Percentiles rank a stretch among this genome's conserved stretches.
These are phyloP conservation scores for Iris pallida DNA, from an alignment of 116 monocot species.

Conservation along the genomic window DNA sequence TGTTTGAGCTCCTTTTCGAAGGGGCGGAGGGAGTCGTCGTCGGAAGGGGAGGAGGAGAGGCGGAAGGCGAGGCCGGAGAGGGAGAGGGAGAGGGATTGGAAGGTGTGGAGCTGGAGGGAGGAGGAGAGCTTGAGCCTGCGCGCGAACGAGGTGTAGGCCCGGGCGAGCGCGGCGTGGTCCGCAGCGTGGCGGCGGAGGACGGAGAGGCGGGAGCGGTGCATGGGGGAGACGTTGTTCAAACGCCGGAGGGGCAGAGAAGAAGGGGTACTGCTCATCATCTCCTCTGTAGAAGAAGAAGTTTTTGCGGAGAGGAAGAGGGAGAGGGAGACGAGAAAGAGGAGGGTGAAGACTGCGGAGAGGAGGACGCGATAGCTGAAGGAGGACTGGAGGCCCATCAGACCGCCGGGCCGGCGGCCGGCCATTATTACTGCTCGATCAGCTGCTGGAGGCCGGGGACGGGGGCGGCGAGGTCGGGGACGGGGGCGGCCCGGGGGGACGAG, in stretches of 20 bases:
- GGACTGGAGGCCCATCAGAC: slow-evolving; percentile 12
- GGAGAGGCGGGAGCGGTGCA: slow-evolving; percentile 39
- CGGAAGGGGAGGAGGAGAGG: slow-evolving; percentile 18
- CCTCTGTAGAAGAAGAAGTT: neutral
- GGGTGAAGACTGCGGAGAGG: slow-evolving; percentile 23
- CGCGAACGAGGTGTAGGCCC: slow-evolving; percentile 71
- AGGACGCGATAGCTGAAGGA: slow-evolving; percentile 19
- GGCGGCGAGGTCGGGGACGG: too few relatives aligned
- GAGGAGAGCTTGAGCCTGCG: slow-evolving; percentile 71
- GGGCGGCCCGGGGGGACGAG: too few relatives aligned
- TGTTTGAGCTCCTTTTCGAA: slow-evolving; percentile 87
- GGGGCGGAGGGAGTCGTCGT: slow-evolving; percentile 57
- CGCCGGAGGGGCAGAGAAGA: slow-evolving; percentile 30
- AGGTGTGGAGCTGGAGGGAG: slow-evolving; percentile 53
- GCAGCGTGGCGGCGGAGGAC: slow-evolving; percentile 65
- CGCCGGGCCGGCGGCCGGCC: slow-evolving; percentile 29
- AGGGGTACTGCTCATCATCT: too few relatives aligned
- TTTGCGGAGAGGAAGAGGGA: slow-evolving; percentile 20
- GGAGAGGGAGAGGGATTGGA: slow-evolving; percentile 32
- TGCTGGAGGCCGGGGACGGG: too few relatives aligned
- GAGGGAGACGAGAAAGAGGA: slow-evolving; percentile 34
- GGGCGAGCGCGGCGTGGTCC: slow-evolving; percentile 66
- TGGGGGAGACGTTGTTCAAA: slow-evolving; percentile 1
- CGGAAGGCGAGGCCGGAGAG: slow-evolving; percentile 16
- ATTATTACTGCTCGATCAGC: slow-evolving; percentile 1